phyloP scores from a whole-genome alignment of 805 yeast species.

The Wickerhamomyces xylosicus region DNA sequence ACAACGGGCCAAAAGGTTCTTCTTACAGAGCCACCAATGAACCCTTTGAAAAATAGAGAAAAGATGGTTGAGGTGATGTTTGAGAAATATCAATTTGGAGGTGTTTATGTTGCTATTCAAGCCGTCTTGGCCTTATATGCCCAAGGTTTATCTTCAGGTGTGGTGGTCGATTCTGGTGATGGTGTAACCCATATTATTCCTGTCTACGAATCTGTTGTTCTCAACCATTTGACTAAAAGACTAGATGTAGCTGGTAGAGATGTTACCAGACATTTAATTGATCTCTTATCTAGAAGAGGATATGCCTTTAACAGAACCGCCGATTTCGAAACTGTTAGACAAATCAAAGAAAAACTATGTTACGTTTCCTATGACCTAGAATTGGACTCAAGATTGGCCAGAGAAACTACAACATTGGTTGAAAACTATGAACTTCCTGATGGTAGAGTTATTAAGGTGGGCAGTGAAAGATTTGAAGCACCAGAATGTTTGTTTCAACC shows the following conservation, averaged over 20 bases:
- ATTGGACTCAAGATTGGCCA: conserved; percentile 76
- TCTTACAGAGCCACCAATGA: conserved; percentile 97
- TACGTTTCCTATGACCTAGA: conserved; percentile 92
- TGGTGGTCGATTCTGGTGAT: conserved; percentile 97
- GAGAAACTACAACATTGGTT: conserved; percentile 92
- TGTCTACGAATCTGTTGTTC: conserved; percentile 93
- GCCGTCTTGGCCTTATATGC: conserved; percentile 98
- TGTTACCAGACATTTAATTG: conserved; percentile 92
- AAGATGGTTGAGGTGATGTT: conserved; percentile 89
- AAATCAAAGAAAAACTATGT: conserved; percentile 91
- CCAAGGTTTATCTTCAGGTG: conserved; percentile 94
- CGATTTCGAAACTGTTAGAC: conserved; percentile 97
- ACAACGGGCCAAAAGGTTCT: conserved; percentile 74
- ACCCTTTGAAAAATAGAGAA: conserved; percentile 83
- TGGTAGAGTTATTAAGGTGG: conserved; percentile 88
- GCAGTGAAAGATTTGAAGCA: conserved; percentile 93
- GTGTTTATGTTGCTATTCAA: conserved; percentile 92
- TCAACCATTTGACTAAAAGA: conserved; percentile 85
- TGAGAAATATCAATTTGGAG: conserved; percentile 83
- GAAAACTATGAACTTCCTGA: conserved; percentile 92
- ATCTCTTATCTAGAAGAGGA: conserved; percentile 85
- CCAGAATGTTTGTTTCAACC: conserved; percentile 98
- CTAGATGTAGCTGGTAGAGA: conserved; percentile 97
- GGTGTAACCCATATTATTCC: conserved; percentile 99
- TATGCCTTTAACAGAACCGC: conserved; percentile 98